Evolutionary conservation across 768 basidiomycete species (phyloP), one percentile per base, ranked within the genome.

Genomic region (Russula abietina): DNA sequence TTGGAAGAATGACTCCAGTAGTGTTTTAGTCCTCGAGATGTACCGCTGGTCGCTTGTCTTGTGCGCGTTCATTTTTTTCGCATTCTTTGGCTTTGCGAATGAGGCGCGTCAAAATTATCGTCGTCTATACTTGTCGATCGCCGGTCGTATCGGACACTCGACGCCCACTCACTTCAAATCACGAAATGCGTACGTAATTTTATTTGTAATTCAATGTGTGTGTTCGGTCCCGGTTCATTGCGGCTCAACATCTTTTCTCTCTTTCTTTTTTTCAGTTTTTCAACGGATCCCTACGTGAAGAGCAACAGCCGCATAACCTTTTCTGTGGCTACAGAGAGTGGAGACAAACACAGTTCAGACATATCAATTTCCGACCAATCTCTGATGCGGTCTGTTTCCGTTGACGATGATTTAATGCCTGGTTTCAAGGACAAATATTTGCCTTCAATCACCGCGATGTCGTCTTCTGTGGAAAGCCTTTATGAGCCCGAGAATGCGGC

Each of bases 1-100:
- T 3, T 85, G 82, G 82, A 69, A 74, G 30, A 58, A 36, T 1
- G 48, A 60, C 70, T 60, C 5, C 0, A 1, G 22, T 1, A 4
- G 4, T 6, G n/a, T 4, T 51, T 11, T 26, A 11, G n/a, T 0
- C 4, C 51, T 52, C 11, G 51, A 33, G 51, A n/a, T 52, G n/a
- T 33, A 12, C n/a, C 51, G 51, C n/a, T 52, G 51, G 51, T 33
- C 10, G 9, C 32, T 52, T 12, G 51, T 52, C 32, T 10, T 19
- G 9, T 33, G 32, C 51, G 32, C 51, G 1, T 52, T 52, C n/a
- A 4, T 52, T n/a, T 52, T 52, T 33, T 52, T 52, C 12, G 51
- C 32, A 7, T 32, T 52, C 51, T 52, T 52, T n/a, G 51, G 51
- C 30, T 52, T 52, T 52, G 32, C 51, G n/a, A 5, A 52, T 6